These are phyloP conservation scores for Arthromyces matolae DNA, from an alignment of 768 basidiomycete species.

Conservation along the genomic window DNA sequence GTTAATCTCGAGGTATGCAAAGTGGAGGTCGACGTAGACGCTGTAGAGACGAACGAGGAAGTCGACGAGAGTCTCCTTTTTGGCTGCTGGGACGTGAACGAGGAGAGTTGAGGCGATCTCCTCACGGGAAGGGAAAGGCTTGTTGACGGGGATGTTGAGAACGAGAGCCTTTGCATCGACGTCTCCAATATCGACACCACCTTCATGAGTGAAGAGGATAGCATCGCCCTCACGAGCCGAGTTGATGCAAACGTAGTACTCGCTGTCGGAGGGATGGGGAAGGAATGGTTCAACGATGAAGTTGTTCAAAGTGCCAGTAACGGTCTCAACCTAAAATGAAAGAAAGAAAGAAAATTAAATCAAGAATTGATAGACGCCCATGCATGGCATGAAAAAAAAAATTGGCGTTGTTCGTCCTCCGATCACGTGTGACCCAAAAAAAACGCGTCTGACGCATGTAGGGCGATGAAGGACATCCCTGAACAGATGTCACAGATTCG, in stretches of 20 bases:
- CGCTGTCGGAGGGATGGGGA: slow-evolving; percentile 88
- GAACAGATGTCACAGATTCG: slow-evolving; percentile 15
- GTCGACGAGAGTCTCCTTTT: slow-evolving; percentile 90
- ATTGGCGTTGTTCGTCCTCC: neutral
- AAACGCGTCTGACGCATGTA: slow-evolving; percentile 19
- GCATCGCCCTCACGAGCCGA: slow-evolving; percentile 91
- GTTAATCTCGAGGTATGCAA: slow-evolving; percentile 99
- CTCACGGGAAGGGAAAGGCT: slow-evolving; percentile 79
- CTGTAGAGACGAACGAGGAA: slow-evolving; percentile 94
- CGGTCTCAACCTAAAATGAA: slow-evolving; percentile 75
- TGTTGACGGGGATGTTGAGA: slow-evolving; percentile 73
- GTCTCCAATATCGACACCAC: slow-evolving; percentile 97
- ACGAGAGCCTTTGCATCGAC: slow-evolving; percentile 96
- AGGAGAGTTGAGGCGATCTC: slow-evolving; percentile 74
- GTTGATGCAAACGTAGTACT: slow-evolving; percentile 98
- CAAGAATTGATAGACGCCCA: neutral
- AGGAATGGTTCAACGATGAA: slow-evolving; percentile 99
- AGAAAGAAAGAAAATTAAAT: no score
- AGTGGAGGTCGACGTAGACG: slow-evolving; percentile 98
- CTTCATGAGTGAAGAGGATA: slow-evolving; percentile 98
- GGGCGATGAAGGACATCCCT: slow-evolving; percentile 9
- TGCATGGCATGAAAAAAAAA: neutral
- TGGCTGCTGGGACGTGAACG: slow-evolving; percentile 73
- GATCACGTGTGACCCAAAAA: slow-evolving; percentile 25
- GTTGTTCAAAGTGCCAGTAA: slow-evolving; percentile 92